Evolutionary conservation across 176 grass and related monocot species (phyloP).

Genomic region (Miscanthus lutarioriparius): DNA sequence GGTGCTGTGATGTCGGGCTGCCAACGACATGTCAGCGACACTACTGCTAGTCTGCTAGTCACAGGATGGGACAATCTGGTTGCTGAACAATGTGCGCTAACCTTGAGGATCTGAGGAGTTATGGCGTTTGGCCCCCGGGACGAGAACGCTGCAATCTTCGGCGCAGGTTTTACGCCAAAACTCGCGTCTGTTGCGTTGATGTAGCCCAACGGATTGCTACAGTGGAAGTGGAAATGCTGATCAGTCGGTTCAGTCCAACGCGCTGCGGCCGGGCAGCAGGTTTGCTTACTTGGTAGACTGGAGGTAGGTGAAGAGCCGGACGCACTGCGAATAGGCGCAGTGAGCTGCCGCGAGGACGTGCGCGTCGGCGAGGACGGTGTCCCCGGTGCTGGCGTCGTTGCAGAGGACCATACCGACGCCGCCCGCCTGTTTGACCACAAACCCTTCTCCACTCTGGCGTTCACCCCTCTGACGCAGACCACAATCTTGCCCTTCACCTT

Average conservation of each 20-base stretch:
- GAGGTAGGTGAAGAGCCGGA: slow-evolving; percentile 37
- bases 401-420: slow-evolving; percentile 67
- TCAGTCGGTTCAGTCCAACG: too few relatives aligned
- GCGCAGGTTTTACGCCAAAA: slow-evolving; percentile 59
- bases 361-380: slow-evolving; percentile 35
- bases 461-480: slow-evolving; percentile 59
- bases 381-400: slow-evolving; percentile 36
- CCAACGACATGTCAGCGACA: neutral
- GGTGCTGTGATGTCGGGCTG: slow-evolving; percentile 77
- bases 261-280: neutral
- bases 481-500: slow-evolving; percentile 65
- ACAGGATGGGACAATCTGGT: neutral
- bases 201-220: slow-evolving; percentile 43
- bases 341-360: slow-evolving; percentile 63
- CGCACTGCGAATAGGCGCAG: slow-evolving; percentile 49
- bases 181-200: slow-evolving; percentile 34
- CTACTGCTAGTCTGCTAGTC: too few relatives aligned
- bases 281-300: slow-evolving; percentile 32
- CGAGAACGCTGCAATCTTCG: slow-evolving; percentile 59
- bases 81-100: neutral
- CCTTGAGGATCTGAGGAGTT: slow-evolving; percentile 60
- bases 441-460: slow-evolving; percentile 43
- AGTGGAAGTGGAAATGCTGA: neutral
- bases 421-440: slow-evolving; percentile 51
- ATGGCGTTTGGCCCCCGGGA: slow-evolving; percentile 65